Base-by-base conservation (phyloP, 2,329 filamentous ascomycete genomes). In the Trichoderma sp. region DNA sequence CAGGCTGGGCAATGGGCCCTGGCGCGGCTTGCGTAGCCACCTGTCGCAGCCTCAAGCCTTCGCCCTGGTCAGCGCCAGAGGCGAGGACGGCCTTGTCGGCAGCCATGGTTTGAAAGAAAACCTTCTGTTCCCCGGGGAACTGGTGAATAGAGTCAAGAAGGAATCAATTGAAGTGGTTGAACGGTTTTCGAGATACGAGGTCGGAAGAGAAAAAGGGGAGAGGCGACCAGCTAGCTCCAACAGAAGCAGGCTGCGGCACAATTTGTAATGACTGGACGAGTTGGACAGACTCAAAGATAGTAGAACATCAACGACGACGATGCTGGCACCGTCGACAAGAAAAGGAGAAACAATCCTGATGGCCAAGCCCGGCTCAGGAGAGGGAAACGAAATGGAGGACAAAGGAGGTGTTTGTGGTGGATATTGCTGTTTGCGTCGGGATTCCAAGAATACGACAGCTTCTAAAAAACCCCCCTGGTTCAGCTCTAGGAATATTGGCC, bases 1-100 rank as follows among this genome's bases (percentile, higher is more conserved):
- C 87, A 30, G 84, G 77, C 77, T 90, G 84, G 62, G 81, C 75
- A 34, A 79, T 76, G 72, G 80, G 78, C 74, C 79, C 75, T 72
- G 80, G 75, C 73, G 82, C 75, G 72, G 78, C 78, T 69, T 82
- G 81, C 71, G 75, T 75, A 72, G 83, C 81, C 57, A 83, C 83
- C 61, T 85, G 84, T 69, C 89, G 87, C 77, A 88, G 83, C 76
- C 89, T 85, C 73, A 88, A 84, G 74, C 85, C 85, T 76, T 90
- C 86, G 77, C 83, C 84, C 71, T 86, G 80, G 76, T 90, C 88
- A 77, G 87, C 85, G 81, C 89, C 89, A 50, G 89, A 89, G 80
- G 86, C 88, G 80, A 86, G 82, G 77, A 84, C 83, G 78, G 85
- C 84, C 81, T 85, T 86, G 71, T 85, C 84, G 78, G 84, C 83